Conservation (phyloP, 768 basidiomycete genomes). For the Suillus americanus region DNA sequence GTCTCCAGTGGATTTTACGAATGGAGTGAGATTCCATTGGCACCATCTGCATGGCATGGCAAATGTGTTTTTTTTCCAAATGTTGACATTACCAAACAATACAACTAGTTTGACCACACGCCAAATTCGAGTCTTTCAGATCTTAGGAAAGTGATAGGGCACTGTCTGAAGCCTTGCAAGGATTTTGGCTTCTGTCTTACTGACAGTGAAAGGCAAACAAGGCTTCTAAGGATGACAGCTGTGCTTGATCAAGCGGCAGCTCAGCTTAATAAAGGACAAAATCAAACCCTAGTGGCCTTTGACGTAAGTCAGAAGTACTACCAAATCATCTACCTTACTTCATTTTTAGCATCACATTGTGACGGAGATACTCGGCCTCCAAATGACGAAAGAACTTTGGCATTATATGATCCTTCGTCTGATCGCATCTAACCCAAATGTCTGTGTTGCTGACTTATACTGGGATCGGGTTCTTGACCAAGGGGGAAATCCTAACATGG, state of each 20-base stretch:
- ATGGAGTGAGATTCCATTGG: not conserved
- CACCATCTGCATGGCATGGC: not conserved
- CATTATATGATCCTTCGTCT: not conserved
- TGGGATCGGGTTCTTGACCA: not conserved
- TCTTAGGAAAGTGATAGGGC: not conserved
- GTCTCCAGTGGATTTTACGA: not conserved
- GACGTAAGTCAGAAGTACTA: not conserved
- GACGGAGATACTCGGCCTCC: not conserved
- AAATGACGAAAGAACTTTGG: not conserved
- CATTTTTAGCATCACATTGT: not conserved
- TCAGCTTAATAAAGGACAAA: not conserved
- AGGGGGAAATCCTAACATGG: not conserved
- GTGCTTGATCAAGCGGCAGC: not conserved
- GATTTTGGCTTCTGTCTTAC: not conserved
- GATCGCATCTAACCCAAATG: too few species aligned
- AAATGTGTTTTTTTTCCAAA: not conserved
- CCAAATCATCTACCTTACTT: not conserved
- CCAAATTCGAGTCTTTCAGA: not conserved
- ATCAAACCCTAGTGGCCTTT: not conserved
- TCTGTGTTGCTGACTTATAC: not conserved
- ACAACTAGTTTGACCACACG: not conserved
- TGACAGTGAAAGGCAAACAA: not conserved
- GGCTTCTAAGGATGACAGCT: not conserved
- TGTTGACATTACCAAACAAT: too few species aligned
- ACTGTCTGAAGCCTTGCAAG: not conserved